phyloP scores from a whole-genome alignment of 306 rosid species.

The Alnus rubra region DNA sequence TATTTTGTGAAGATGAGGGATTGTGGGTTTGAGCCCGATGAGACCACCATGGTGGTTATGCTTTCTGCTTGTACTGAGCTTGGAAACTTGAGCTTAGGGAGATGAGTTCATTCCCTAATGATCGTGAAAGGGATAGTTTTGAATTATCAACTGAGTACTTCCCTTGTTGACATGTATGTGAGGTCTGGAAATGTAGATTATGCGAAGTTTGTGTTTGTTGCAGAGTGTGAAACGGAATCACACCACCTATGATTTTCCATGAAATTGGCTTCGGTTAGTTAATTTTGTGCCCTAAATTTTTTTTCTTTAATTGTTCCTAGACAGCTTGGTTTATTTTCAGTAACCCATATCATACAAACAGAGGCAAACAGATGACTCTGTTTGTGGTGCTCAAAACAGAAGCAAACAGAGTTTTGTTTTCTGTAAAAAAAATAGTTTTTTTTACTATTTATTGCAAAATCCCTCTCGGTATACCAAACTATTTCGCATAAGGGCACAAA shows the following conservation, averaged over 20 bases:
- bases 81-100: constrained; percentile 79
- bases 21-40: constrained; percentile 70
- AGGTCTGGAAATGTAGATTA: constrained; percentile 65
- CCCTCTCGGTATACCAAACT: too few species aligned
- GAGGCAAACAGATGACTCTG: too few species aligned
- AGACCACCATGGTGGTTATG: constrained; percentile 79
- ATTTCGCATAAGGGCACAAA: too few species aligned
- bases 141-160: constrained; percentile 68
- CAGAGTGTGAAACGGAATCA: constrained; percentile 18
- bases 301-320: not conserved
- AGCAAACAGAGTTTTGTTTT: too few species aligned
- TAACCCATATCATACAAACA: too few species aligned
- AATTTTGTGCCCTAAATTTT: not conserved
- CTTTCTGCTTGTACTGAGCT: constrained; percentile 70
- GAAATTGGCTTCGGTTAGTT: not conserved
- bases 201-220: constrained; percentile 56
- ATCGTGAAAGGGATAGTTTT: constrained; percentile 59
- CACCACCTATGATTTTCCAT: not conserved
- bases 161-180: constrained; percentile 87
- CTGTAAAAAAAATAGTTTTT: too few species aligned
- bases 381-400: too few species aligned
- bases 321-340: not conserved
- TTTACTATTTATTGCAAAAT: too few species aligned
- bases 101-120: constrained; percentile 70
- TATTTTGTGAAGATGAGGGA: constrained; percentile 61